phyloP scores from a whole-genome alignment of 1,139 yeast species.

The Magnusiomyces fungicola region DNA sequence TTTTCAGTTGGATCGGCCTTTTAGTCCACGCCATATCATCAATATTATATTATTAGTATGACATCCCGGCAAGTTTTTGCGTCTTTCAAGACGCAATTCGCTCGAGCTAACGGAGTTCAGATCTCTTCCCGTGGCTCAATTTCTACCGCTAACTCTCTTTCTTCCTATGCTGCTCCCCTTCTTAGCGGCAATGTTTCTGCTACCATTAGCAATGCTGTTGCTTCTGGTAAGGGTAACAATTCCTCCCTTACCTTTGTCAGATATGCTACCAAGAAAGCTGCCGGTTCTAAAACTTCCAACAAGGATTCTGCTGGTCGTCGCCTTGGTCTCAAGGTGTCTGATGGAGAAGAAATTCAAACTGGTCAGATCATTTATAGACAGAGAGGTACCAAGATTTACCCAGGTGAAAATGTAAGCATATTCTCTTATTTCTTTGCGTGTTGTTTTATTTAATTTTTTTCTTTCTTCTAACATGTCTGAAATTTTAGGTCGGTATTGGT shows the following conservation, averaged over 20 bases:
- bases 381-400: constrained; percentile 93
- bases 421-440: not conserved
- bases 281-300: constrained; percentile 89
- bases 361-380: constrained; percentile 95
- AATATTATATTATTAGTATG: no score
- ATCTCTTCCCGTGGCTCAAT: not conserved
- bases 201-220: not conserved
- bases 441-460: constrained; percentile 22
- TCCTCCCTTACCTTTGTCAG: constrained; percentile 46
- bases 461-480: not conserved
- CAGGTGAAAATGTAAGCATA: constrained; percentile 77
- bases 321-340: constrained; percentile 83
- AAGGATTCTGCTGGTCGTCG: constrained; percentile 95
- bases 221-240: not conserved
- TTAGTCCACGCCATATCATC: no score
- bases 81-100: constrained; percentile 2
- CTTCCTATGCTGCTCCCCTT: constrained; percentile 16
- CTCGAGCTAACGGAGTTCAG: not conserved
- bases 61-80: not conserved
- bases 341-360: constrained; percentile 56
- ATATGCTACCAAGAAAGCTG: constrained; percentile 87
- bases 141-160: constrained; percentile 20
- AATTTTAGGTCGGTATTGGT: constrained; percentile 76
- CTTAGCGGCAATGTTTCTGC: constrained; percentile 21
- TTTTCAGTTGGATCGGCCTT: no score